Conservation (phyloP, 225 moss, liverwort and hornwort genomes). For the Anthoceros angustus region DNA sequence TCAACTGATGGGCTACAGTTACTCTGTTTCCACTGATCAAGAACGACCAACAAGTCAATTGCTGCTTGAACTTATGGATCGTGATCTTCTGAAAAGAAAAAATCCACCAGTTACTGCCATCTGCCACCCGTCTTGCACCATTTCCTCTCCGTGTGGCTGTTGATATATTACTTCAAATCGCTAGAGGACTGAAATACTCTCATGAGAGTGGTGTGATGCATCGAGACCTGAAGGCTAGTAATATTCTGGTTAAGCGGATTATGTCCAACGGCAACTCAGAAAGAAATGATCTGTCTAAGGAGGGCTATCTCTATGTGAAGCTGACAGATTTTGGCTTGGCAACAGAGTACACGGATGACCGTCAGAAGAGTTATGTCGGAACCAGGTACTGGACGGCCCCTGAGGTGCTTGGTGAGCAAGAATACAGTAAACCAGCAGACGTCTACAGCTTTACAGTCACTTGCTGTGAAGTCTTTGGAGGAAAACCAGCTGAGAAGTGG, state of each 20-base stretch:
- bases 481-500: neutral
- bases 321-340: neutral
- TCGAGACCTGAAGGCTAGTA: neutral
- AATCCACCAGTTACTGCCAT: neutral
- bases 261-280: neutral
- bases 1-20: neutral
- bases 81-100: neutral
- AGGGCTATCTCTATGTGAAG: neutral
- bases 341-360: neutral
- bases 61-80: neutral
- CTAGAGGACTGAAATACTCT: neutral
- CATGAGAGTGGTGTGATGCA: conserved; percentile 1
- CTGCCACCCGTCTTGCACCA: neutral
- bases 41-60: neutral
- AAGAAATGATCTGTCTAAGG: neutral
- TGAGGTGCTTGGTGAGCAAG: neutral
- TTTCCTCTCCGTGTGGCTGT: neutral
- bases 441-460: neutral
- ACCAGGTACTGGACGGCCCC: neutral
- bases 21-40: neutral
- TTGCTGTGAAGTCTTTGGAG: neutral
- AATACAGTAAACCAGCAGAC: neutral
- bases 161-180: neutral
- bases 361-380: neutral
- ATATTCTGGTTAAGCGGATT: neutral